phyloP scores from a whole-genome alignment of 139 green algal genomes.

The Chlorella ohadii region DNA sequence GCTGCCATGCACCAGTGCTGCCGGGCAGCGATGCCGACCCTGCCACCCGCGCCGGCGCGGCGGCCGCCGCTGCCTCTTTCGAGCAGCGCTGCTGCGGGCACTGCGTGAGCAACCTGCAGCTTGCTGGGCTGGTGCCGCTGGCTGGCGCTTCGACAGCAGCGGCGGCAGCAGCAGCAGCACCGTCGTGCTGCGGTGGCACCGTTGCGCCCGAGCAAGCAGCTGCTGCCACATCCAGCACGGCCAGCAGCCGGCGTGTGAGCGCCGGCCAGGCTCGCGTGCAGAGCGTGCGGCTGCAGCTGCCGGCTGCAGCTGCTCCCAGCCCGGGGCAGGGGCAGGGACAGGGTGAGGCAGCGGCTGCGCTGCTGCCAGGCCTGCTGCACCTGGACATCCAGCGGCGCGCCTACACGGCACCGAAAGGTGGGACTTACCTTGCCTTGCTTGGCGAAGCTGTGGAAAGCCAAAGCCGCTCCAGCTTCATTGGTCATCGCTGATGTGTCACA shows the following conservation, averaged over 20 bases:
- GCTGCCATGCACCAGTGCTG: constrained; percentile 13
- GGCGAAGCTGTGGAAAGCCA: too few relatives aligned
- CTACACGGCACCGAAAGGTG: constrained; percentile 34
- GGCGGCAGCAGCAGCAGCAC: neutral
- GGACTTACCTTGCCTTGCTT: too few relatives aligned
- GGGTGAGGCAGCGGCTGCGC: neutral
- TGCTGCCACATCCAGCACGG: neutral
- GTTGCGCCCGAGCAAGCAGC: neutral
- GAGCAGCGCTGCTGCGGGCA: constrained; percentile 45
- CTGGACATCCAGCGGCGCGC: constrained; percentile 42
- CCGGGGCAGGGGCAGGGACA: neutral
- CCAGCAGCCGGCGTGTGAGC: neutral
- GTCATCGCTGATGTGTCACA: too few relatives aligned
- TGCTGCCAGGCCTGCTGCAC: constrained; percentile 45
- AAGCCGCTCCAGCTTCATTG: too few relatives aligned
- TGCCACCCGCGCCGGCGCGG: neutral
- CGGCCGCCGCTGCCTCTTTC: neutral
- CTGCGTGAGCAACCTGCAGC: constrained; percentile 36
- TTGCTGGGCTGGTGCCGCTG: constrained; percentile 3
- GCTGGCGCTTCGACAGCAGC: neutral
- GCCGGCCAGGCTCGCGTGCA: neutral
- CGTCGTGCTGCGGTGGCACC: neutral
- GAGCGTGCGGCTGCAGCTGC: constrained; percentile 27
- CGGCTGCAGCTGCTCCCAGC: neutral
- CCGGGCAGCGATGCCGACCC: neutral